Base-by-base conservation (phyloP, 202 grass and related monocot species). In the Saccharum hybrid region DNA sequence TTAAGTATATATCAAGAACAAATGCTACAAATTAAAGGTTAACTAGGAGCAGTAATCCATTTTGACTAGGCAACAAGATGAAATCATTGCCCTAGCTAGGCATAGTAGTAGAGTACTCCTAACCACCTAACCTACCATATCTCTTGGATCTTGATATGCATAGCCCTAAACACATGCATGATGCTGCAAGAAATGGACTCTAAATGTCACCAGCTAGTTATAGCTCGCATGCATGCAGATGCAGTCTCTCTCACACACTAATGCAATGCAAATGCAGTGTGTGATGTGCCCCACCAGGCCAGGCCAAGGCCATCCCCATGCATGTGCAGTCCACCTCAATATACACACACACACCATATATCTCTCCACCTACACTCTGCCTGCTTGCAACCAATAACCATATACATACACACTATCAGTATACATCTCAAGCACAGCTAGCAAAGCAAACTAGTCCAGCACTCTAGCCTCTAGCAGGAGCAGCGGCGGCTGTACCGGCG, bases 161-260 rank as follows among this genome's bases (percentile, higher is more conserved):
- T 83, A 52, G 43, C 75, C 26, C 19, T n/a, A 77, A 73, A 73
- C 83, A 90, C 67, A 90, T 86, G 88, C 83, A 77, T 19, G 49
- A 63, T 79, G 52, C 74, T 82, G 11, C 39, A 14, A 49, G 77
- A 51, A 45, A 89, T 48, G 45, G 45, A 1, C 45, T 48, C 45
- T 15, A 48, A 51, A 66, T 63, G 40, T 33, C 65, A 76, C 16
- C 70, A 75, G 12, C 81, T 18, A 70, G 18, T 48, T 62, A n/a
- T 57, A 52, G 34, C 57, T 69, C 45, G 45, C 82, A 71, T 59
- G 60, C 60, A 63, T 0, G 22, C 59, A 62, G n/a, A 42, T 42
- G 40, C 40, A 42, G 40, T 62, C 22, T 61, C 52, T n/a, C n/a
- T n/a, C n/a, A n/a, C n/a, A n/a, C n/a, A n/a, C n/a, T n/a, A n/a